Base-by-base conservation (phyloP, 164 flowering plant species). In the Paratinospora sagittata region DNA sequence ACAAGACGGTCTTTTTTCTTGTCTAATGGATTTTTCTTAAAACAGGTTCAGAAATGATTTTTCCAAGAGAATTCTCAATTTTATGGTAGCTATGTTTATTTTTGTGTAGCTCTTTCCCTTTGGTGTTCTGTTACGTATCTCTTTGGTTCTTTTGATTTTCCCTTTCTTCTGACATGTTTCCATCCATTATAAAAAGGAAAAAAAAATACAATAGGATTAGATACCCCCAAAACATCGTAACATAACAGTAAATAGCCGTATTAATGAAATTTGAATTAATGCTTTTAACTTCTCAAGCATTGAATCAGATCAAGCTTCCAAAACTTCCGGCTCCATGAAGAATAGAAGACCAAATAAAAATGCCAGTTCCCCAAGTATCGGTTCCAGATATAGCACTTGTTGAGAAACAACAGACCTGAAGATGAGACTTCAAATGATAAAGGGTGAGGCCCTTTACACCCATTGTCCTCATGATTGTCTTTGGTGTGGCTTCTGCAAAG, bases 381-480 rank as follows among this genome's bases (percentile, higher is more conserved):
- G 70, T n/a, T 19, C 10, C 10, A 14, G 17, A 37, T 72, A 24
- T 43, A 17, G 26, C 36, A 60, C 55, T 66, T 62, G 27, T 26
- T 41, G 12, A 62, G 74, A 77, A 63, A 58, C 82, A 63, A 58
- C 82, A 67, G 70, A 91, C 97, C 94, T 91, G 97, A 67, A 91
- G 88, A 81, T 91, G 97, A 23, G 95, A 89, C 80, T 91, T 91
- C 77, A 91, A 82, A 78, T 91, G 97, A 81, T 91, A 91, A 21
- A 91, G 87, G 26, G 97, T 91, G 39, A 91, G 91, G 71, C 95
- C 97, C 74, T 91, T 91, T 36, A 91, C 95, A 33, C 94, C 95
- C 97, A 91, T 91, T 39, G 93, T 89, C 74, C 91, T 85, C 97
- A 91, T 83, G 60, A 89, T 85, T 27, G 93, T 85, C 79, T 91